Evolutionary conservation across 2,329 filamentous ascomycete species (phyloP).

Genomic region (Pleomassaria siparia): DNA sequence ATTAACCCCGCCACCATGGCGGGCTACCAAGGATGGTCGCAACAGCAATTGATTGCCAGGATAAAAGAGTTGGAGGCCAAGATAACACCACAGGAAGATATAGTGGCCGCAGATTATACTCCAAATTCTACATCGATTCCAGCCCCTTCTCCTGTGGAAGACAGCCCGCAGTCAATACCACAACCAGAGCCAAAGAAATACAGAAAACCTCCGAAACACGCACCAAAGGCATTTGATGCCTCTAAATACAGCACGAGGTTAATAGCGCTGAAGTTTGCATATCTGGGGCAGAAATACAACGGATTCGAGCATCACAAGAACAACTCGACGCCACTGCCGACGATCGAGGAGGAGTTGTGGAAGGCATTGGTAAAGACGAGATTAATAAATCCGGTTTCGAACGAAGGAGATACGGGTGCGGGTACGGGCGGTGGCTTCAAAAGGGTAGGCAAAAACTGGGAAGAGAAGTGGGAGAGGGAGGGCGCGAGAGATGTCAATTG

Average conservation of each 20-base stretch:
- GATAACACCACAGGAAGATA: slow-evolving; percentile 1
- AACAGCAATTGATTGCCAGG: slow-evolving; percentile 36
- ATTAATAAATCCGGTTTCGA: slow-evolving; percentile 60
- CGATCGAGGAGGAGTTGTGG: slow-evolving; percentile 92
- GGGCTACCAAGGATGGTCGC: slow-evolving; percentile 36
- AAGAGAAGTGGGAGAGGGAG: slow-evolving; percentile 42
- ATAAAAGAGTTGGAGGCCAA: slow-evolving; percentile 36
- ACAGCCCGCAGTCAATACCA: neutral
- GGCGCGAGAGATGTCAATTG: slow-evolving; percentile 64
- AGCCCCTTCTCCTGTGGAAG: neutral
- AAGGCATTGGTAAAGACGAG: slow-evolving; percentile 81
- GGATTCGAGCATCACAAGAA: slow-evolving; percentile 85
- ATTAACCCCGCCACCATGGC: slow-evolving; percentile 22
- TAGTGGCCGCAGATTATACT: neutral
- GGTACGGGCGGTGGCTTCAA: slow-evolving; percentile 33
- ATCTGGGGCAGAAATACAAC: slow-evolving; percentile 87
- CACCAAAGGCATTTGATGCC: slow-evolving; percentile 66
- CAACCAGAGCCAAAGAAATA: slow-evolving; percentile 14
- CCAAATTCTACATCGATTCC: neutral
- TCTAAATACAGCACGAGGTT: slow-evolving; percentile 79
- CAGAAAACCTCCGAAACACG: slow-evolving; percentile 37
- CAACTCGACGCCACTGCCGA: slow-evolving; percentile 68
- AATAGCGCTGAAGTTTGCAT: slow-evolving; percentile 91
- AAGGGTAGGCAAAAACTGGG: slow-evolving; percentile 38
- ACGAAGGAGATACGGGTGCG: slow-evolving; percentile 11